phyloP scores from a whole-genome alignment of 441 rosid genomes.

The Theobroma grandiflorum region DNA sequence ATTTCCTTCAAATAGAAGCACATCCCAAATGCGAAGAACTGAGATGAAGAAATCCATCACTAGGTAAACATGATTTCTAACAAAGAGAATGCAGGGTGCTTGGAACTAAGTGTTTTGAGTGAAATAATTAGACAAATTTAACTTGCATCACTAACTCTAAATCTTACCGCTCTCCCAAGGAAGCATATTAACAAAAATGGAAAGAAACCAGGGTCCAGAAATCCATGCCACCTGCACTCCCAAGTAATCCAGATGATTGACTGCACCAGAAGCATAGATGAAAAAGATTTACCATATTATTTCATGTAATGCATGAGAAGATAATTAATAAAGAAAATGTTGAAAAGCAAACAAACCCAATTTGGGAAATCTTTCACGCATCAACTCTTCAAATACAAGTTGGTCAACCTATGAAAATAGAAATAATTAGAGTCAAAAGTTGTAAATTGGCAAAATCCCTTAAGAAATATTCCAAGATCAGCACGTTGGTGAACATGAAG shows the following conservation, averaged over 20 bases:
- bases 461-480: conserved; percentile 8
- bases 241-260: conserved; percentile 88
- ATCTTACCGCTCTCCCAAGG: conserved; percentile 87
- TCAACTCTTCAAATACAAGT: conserved; percentile 79
- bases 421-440: conserved; percentile 23
- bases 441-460: not conserved
- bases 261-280: conserved; percentile 69
- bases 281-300: conserved; percentile 46
- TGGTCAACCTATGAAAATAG: conserved; percentile 68
- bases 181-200: conserved; percentile 77
- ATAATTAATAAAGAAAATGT: conserved; percentile 25
- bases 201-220: conserved; percentile 80
- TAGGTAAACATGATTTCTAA: conserved; percentile 3
- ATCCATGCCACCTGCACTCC: conserved; percentile 92
- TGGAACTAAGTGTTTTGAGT: not conserved
- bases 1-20: conserved; percentile 78
- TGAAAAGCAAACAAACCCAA: conserved; percentile 64
- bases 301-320: conserved; percentile 30
- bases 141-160: conserved; percentile 26
- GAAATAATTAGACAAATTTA: not conserved
- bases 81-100: not conserved
- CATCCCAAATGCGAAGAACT: conserved; percentile 91
- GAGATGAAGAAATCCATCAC: conserved; percentile 34
- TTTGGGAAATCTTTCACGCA: conserved; percentile 76
- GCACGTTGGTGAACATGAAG: conserved; percentile 18